Percentiles rank a stretch among this genome's conserved stretches.
Evolutionary conservation across 768 basidiomycete species (phyloP).

Genomic region (Daedaleopsis sinensis): DNA sequence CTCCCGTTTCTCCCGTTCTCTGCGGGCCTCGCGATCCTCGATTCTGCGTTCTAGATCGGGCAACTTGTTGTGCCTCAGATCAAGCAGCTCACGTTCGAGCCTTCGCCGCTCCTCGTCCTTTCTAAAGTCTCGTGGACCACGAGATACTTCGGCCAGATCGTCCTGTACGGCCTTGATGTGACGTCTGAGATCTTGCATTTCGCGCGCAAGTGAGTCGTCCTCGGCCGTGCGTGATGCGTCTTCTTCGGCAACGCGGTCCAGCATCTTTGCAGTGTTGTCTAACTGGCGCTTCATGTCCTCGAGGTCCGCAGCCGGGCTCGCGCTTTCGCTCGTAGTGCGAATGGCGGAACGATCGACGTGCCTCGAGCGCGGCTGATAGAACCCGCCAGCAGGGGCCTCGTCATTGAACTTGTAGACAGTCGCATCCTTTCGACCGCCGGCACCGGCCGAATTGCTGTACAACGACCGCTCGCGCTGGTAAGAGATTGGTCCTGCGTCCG

Average conservation of each 20-base stretch:
- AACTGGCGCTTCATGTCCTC: slow-evolving; percentile 87
- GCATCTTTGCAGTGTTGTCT: slow-evolving; percentile 74
- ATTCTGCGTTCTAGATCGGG: slow-evolving; percentile 90
- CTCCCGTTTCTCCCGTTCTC: slow-evolving; percentile 76
- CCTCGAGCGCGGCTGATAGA: slow-evolving; percentile 80
- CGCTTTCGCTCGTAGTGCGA: slow-evolving; percentile 71
- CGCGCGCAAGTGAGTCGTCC: slow-evolving; percentile 89
- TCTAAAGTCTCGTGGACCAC: slow-evolving; percentile 67
- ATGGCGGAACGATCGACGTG: slow-evolving; percentile 87
- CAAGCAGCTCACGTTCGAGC: slow-evolving; percentile 85
- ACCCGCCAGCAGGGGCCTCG: slow-evolving; percentile 56
- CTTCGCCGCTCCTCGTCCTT: slow-evolving; percentile 87
- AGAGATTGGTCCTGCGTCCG: slow-evolving; percentile 56
- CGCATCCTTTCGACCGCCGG: slow-evolving; percentile 77
- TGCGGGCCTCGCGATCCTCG: slow-evolving; percentile 74
- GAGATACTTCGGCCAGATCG: slow-evolving; percentile 85
- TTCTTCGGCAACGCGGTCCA: slow-evolving; percentile 74
- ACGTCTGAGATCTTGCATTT: slow-evolving; percentile 84
- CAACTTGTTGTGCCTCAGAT: slow-evolving; percentile 86
- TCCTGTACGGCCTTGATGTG: slow-evolving; percentile 86
- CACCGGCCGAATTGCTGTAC: slow-evolving; percentile 52
- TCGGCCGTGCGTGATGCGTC: slow-evolving; percentile 67
- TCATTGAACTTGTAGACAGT: slow-evolving; percentile 89
- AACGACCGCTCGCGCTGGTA: slow-evolving; percentile 75
- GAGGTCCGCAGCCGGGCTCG: slow-evolving; percentile 64